A percentile compares a stretch with the other conserved stretches of the same genome.
Conservation (phyloP, 1,284 basidiomycete species). For the Ustilago lituana region DNA sequence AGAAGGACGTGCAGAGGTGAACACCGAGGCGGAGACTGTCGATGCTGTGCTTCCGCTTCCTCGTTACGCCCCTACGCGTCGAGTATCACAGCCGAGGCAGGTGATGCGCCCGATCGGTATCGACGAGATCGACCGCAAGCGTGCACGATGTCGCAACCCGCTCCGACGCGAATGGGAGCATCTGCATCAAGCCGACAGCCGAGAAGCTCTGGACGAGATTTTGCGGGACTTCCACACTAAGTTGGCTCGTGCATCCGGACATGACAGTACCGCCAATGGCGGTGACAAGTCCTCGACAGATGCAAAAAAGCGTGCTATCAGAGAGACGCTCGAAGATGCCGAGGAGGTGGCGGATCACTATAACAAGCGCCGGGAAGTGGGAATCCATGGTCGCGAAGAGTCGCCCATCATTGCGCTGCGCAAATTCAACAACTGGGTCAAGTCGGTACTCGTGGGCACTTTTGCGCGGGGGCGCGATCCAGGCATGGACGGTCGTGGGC, state of each 20-base stretch:
- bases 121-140: constrained; percentile 51
- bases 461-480: constrained; percentile 40
- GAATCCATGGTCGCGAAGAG: constrained; percentile 81
- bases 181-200: constrained; percentile 28
- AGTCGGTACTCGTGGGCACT: constrained; percentile 51
- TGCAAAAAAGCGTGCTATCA: constrained; percentile 22
- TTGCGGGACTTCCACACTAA: constrained; percentile 33
- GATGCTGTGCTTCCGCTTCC: constrained; percentile 18
- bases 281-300: neutral
- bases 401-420: constrained; percentile 96
- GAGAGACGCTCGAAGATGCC: constrained; percentile 39
- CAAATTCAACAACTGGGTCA: constrained; percentile 92
- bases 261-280: neutral
- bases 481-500: constrained; percentile 24
- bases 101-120: constrained; percentile 47
- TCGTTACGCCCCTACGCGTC: constrained; percentile 44
- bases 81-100: constrained; percentile 39
- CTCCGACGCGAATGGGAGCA: constrained; percentile 53
- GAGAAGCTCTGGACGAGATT: constrained; percentile 43
- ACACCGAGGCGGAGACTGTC: neutral
- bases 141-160: constrained; percentile 47
- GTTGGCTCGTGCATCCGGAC: neutral
- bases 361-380: constrained; percentile 90
- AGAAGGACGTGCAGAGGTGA: neutral
- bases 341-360: constrained; percentile 68